Evolutionary conservation across 768 basidiomycete species (phyloP).

Genomic region (Heimioporus sp.): DNA sequence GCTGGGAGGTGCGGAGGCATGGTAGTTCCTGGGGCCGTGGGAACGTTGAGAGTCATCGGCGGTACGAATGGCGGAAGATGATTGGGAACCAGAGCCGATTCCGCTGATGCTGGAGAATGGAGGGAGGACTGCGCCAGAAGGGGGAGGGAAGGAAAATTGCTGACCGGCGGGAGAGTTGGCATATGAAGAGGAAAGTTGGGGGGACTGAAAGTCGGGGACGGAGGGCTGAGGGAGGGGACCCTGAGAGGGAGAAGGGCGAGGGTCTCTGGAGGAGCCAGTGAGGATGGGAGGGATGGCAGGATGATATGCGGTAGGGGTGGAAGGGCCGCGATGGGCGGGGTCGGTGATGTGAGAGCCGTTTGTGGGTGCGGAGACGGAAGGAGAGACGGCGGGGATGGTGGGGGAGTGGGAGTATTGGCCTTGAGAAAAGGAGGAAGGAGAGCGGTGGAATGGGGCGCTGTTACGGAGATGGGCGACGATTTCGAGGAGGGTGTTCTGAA

Average conservation of each 20-base stretch:
- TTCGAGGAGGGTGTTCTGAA: conserved; percentile 78
- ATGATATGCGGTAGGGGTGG: conserved; percentile 32
- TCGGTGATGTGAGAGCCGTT: conserved; percentile 31
- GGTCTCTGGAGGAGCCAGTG: conserved; percentile 26
- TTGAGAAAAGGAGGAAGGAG: conserved; percentile 55
- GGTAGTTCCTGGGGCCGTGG: conserved; percentile 32
- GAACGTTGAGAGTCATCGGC: conserved; percentile 38
- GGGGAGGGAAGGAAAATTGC: conserved; percentile 31
- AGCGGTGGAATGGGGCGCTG: conserved; percentile 50
- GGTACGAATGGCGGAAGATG: conserved; percentile 59
- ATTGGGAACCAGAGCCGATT: conserved; percentile 45
- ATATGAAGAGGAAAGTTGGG: conserved; percentile 43
- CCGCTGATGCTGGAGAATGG: conserved; percentile 69
- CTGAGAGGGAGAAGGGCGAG: conserved; percentile 36
- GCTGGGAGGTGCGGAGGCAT: conserved; percentile 31
- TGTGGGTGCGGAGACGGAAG: conserved; percentile 41
- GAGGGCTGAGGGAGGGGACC: conserved; percentile 29
- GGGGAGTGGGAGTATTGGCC: conserved; percentile 63
- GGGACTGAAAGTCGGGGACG: conserved; percentile 44
- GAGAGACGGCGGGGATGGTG: conserved; percentile 59
- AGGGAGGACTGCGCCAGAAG: conserved; percentile 57
- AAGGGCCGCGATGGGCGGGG: conserved; percentile 25
- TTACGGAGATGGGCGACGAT: conserved; percentile 76
- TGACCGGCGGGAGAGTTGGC: conserved; percentile 35
- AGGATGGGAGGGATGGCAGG: conserved; percentile 30